These are phyloP conservation scores for Phytopythium ostracodes DNA, from an alignment of 352 stramenopile genomes.

Conservation along the genomic window DNA sequence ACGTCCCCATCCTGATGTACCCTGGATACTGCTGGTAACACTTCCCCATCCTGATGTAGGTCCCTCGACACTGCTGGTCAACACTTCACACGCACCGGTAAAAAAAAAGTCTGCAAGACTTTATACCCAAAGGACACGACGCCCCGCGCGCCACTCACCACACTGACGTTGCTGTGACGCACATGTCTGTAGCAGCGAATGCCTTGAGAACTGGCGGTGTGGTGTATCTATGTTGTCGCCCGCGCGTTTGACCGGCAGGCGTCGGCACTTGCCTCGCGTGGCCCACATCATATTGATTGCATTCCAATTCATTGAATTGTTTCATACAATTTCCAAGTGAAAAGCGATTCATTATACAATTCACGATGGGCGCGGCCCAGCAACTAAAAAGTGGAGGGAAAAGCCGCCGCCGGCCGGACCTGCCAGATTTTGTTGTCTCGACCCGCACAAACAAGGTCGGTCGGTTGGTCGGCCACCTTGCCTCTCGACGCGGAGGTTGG, in stretches of 20 bases:
- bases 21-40: too few species aligned
- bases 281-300: not conserved
- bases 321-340: conserved; percentile 35
- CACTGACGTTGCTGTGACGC: not conserved
- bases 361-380: not conserved
- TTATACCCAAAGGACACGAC: conserved; percentile 10
- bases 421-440: conserved; percentile 7
- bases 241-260: not conserved
- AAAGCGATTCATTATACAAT: conserved; percentile 25
- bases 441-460: not conserved
- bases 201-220: too few species aligned
- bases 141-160: not conserved
- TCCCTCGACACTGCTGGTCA: too few species aligned
- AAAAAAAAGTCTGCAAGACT: conserved; percentile 9
- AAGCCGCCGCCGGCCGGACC: not conserved
- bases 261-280: not conserved
- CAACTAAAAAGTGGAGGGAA: conserved; percentile 12
- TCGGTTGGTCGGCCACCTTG: not conserved
- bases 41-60: too few species aligned
- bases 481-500: not conserved
- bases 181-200: too few species aligned
- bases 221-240: conserved; percentile 7
- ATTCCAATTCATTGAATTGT: conserved; percentile 68
- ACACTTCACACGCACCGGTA: too few species aligned
- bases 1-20: too few species aligned